Evolutionary conservation across 371 early-diverging fungal species (phyloP), one percentile per base, ranked within the genome.

Genomic region (Mucor circinelloides): DNA sequence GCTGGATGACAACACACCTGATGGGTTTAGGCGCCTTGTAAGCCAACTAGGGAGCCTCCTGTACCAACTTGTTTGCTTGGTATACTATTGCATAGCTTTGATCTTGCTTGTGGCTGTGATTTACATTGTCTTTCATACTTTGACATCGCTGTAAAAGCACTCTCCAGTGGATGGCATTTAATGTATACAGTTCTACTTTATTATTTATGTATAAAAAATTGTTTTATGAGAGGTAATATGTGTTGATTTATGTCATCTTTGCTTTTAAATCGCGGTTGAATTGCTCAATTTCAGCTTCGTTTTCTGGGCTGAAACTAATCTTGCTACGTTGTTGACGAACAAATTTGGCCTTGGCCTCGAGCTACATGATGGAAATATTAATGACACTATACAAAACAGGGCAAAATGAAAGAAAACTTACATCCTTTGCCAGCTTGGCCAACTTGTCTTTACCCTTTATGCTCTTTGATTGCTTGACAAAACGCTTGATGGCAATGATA

Each of bases 381-480:
- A 34, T 3, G 21, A 17, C 5, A 25, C 5, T 31, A 12, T 2
- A 8, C 15, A 21, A 12, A 48, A 7, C 32, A 25, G 3, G 9
- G 10, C 6, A 36, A 28, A 31, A 36, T 2, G 2, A 15, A 59
- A 15, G 19, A 38, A 2, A n/a, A 23, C 44, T 60, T 77, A 88
- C 83, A 86, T 92, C 95, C 60, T 94, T 94, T 21, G 91, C 82
- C 56, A 95, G 76, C 23, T 84, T 85, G 21, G 87, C 87, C 56
- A 95, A 72, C 75, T 92, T 89, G 70, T 92, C 91, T 42, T 89
- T 90, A 56, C 90, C 83, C 65, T 89, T 89, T 46, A 89, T 65
- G 75, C 93, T 86, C 40, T 75, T 79, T 31, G 85, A 81, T 66
- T 85, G 81, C 59, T 89, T 90, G 44, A 84, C 74, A 52, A 83